Conservation (phyloP, 768 basidiomycete genomes). For the Termitomyces titanicus region DNA sequence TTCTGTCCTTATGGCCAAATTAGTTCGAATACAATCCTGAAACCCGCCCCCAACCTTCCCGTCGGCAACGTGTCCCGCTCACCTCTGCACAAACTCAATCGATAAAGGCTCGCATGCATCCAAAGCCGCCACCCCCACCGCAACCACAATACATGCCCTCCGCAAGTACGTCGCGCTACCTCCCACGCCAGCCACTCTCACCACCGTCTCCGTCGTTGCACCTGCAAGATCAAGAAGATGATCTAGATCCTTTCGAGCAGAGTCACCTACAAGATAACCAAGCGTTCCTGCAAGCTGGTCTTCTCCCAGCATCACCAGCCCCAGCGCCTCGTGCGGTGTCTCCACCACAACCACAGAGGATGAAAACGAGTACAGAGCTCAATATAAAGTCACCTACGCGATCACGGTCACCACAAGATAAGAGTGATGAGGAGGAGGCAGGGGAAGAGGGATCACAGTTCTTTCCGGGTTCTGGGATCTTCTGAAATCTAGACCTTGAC, state of each 20-base stretch:
- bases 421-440: conserved; percentile 20
- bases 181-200: conserved; percentile 24
- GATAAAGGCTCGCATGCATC: conserved; percentile 5
- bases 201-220: conserved; percentile 16
- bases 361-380: conserved; percentile 36
- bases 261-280: conserved; percentile 29
- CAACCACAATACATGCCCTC: conserved; percentile 21
- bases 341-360: conserved; percentile 12
- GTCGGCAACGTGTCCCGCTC: conserved; percentile 5
- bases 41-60: conserved; percentile 10
- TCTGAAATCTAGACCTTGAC: conserved; percentile 11
- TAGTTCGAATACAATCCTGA: conserved; percentile 33
- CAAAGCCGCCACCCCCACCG: conserved; percentile 4
- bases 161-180: conserved; percentile 19
- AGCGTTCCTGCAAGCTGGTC: conserved; percentile 1
- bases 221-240: conserved; percentile 28
- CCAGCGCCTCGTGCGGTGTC: conserved; percentile 7
- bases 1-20: not conserved
- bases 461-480: conserved; percentile 37
- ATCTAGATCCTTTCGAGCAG: conserved; percentile 38
- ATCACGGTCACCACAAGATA: conserved; percentile 12
- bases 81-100: conserved; percentile 2
- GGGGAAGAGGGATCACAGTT: conserved; percentile 31
- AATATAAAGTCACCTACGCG: conserved; percentile 38
- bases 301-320: conserved; percentile 12